A percentile compares a stretch with the other conserved stretches of the same genome.
phyloP scores from a whole-genome alignment of 1,284 basidiomycete species.

The Cystobasidium sp. region DNA sequence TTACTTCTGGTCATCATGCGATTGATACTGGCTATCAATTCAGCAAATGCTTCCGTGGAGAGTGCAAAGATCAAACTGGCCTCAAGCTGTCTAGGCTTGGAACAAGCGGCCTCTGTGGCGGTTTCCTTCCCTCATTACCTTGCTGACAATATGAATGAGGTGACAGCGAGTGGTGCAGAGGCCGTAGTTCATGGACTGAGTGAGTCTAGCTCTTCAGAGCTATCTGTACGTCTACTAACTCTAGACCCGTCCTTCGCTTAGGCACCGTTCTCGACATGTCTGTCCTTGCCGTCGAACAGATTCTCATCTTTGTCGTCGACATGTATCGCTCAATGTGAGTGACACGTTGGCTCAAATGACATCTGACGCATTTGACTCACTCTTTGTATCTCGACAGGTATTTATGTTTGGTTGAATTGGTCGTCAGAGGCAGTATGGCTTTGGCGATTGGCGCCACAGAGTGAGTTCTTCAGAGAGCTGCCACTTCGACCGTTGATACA shows the following conservation, averaged over 20 bases:
- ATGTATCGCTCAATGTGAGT: conserved; percentile 78
- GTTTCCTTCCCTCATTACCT: conserved; percentile 85
- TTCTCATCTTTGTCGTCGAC: conserved; percentile 89
- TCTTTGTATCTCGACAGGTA: conserved; percentile 55
- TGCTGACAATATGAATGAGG: conserved; percentile 79
- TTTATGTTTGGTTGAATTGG: conserved; percentile 87
- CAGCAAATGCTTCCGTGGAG: conserved; percentile 69
- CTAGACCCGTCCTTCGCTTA: background rate
- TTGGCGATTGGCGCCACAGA: conserved; percentile 73
- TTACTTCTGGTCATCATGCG: conserved; percentile 83
- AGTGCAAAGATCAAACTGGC: conserved; percentile 74
- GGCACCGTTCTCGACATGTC: conserved; percentile 45
- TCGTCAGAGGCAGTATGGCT: conserved; percentile 77
- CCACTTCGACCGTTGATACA: conserved; percentile 35
- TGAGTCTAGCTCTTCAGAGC: conserved; percentile 51
- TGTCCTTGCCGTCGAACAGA: conserved; percentile 68
- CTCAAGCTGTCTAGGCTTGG: conserved; percentile 78
- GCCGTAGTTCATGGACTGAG: conserved; percentile 76
- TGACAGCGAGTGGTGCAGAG: conserved; percentile 76
- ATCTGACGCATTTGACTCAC: background rate
- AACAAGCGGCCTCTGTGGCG: conserved; percentile 76
- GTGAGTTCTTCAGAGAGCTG: conserved; percentile 1
- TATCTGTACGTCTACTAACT: conserved; percentile 20
- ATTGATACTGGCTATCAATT: conserved; percentile 71
- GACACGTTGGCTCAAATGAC: too few relatives aligned